Percentiles rank a stretch among this genome's conserved stretches.
Evolutionary conservation across 202 grass and related monocot genomes (phyloP).

Genomic region (Musa balbisiana): DNA sequence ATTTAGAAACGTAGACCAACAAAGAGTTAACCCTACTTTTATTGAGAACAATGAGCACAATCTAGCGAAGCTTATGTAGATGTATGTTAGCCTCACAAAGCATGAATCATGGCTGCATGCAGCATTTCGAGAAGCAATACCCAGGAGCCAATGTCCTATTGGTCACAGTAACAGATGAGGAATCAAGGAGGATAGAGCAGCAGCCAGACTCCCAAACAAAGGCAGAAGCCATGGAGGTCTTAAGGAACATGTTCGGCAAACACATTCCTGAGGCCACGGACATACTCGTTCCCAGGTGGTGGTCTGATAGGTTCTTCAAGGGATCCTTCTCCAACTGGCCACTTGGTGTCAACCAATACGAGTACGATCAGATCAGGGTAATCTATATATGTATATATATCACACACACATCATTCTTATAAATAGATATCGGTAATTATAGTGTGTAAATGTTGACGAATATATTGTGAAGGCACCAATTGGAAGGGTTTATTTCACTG

Average conservation of each 20-base stretch:
- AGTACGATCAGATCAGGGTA: constrained; percentile 52
- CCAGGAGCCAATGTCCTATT: constrained; percentile 41
- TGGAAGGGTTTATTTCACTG: constrained; percentile 62
- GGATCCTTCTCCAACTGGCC: constrained; percentile 76
- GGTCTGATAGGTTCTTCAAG: constrained; percentile 61
- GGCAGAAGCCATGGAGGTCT: constrained; percentile 42
- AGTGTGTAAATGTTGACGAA: too few relatives aligned
- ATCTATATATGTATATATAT: not conserved
- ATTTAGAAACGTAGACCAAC: not conserved
- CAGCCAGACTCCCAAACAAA: constrained; percentile 39
- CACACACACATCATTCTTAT: too few relatives aligned
- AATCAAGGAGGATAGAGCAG: constrained; percentile 51
- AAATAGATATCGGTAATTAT: too few relatives aligned
- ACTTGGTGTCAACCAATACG: constrained; percentile 45
- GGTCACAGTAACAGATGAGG: constrained; percentile 44
- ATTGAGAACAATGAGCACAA: not conserved
- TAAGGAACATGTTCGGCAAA: constrained; percentile 45
- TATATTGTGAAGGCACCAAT: constrained; percentile 30
- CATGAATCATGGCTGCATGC: not conserved
- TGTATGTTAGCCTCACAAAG: not conserved
- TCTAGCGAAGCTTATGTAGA: not conserved
- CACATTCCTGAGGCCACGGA: constrained; percentile 46
- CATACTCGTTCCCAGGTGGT: constrained; percentile 49
- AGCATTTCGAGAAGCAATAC: constrained; percentile 55
- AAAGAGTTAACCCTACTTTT: too few relatives aligned